Evolutionary conservation across 345 rosid species (phyloP), one percentile per base, ranked within the genome.

Genomic region (Laguncularia racemosa): DNA sequence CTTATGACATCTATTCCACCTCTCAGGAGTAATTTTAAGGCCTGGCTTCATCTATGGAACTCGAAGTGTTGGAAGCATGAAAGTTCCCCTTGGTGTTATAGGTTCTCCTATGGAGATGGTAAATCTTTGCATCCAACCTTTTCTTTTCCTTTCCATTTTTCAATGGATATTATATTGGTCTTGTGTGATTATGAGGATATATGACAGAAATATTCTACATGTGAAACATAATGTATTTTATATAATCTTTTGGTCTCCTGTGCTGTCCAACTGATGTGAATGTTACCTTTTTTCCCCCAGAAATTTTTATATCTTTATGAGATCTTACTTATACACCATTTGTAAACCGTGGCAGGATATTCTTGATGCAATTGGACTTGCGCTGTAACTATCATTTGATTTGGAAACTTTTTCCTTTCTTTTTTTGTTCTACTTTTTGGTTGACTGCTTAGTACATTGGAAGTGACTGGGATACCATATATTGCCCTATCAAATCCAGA

Each of bases 31-130:
- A 66, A 81, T 93, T 56, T 68, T 90, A 76, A 82, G 96, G 69
- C 99, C 99, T 19, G 99, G 99, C 58, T 93, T 90, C 66, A 93
- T 93, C 49, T 72, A 90, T 48, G 99, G 99, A 62, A 87, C 96
- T 58, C 97, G 97, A 20, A 72, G 55, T 20, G 88, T 93, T 67
- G 89, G 97, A 48, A 81, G 77, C 64, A 13, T 85, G 81, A 90
- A 85, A 71, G 44, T 93, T 57, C 97, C 97, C 50, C 83, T 93
- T 18, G 86, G 96, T 38, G 72, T 85, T 6, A 62, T 93, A 68
- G 99, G 97, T 50, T 87, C 83, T 33, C 99, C 97, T 12, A 13
- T 93, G 83, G 97, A 89, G 76, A 85, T 78, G 96, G 99, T 89
- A 83, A 67, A 16, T 45, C 13, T 55, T 20, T 53, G 49, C 13